These are phyloP conservation scores for Thalassiosira profunda DNA, from an alignment of 108 stramenopile species.

Conservation along the genomic window DNA sequence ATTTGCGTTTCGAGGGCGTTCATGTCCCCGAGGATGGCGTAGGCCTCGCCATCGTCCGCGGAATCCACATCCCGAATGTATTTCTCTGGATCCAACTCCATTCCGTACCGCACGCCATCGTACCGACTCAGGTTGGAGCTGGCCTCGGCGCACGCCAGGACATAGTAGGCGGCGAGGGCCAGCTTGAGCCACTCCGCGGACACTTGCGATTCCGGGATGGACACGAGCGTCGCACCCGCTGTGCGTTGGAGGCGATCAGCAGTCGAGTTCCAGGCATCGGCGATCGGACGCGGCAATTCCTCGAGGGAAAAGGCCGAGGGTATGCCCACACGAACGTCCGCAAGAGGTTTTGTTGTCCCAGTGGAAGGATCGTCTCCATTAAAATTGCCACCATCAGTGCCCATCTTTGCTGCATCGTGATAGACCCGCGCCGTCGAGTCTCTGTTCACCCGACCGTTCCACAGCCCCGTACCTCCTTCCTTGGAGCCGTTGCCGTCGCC, in stretches of 20 bases:
- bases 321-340: conserved; percentile 79
- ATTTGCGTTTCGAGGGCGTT: conserved; percentile 75
- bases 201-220: conserved; percentile 53
- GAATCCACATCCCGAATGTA: conserved; percentile 2
- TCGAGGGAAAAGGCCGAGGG: conserved; percentile 80
- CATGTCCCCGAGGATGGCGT: conserved; percentile 24
- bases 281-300: conserved; percentile 69
- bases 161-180: conserved; percentile 94
- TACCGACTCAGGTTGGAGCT: conserved; percentile 96
- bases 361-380: too few species aligned
- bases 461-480: not conserved
- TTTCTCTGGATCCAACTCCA: conserved; percentile 25
- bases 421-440: conserved; percentile 66
- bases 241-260: conserved; percentile 51
- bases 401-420: conserved; percentile 8
- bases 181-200: conserved; percentile 71
- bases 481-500: not conserved
- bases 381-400: too few species aligned
- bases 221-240: conserved; percentile 63
- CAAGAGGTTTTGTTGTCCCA: conserved; percentile 30
- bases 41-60: not conserved
- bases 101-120: conserved; percentile 96
- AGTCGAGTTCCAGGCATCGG: conserved; percentile 56
- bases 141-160: conserved; percentile 96
- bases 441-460: conserved; percentile 37